A percentile compares a stretch with the other conserved stretches of the same genome.
Conservation (phyloP, 2,329 filamentous ascomycete species). For the Proliferodiscus dingleyae region DNA sequence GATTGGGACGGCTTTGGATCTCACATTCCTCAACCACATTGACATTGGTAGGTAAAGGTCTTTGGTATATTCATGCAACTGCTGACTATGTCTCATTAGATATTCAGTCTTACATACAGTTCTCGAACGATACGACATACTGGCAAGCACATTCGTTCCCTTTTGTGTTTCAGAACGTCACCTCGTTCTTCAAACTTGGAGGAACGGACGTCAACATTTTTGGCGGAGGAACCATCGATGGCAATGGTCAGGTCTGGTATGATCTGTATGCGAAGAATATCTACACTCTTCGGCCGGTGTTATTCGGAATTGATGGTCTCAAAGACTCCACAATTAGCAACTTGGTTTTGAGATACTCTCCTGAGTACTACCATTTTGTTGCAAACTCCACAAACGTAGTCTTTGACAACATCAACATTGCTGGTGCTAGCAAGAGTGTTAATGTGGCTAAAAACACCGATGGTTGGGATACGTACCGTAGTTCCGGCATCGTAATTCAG, state of each 20-base stretch:
- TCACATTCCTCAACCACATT: conserved; percentile 59
- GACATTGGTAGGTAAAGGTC: conserved; percentile 55
- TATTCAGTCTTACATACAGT: conserved; percentile 55
- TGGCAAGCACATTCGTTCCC: conserved; percentile 62
- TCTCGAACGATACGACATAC: conserved; percentile 63
- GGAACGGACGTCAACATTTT: conserved; percentile 64
- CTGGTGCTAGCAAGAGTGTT: conserved; percentile 46
- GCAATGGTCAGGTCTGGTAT: conserved; percentile 62
- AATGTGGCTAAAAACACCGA: conserved; percentile 62
- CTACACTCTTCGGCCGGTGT: conserved; percentile 53
- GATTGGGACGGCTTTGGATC: conserved; percentile 58
- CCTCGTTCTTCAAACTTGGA: conserved; percentile 63
- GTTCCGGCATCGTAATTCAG: conserved; percentile 58
- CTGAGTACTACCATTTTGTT: conserved; percentile 58
- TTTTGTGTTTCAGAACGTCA: conserved; percentile 61
- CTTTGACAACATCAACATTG: conserved; percentile 58
- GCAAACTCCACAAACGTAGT: conserved; percentile 61
- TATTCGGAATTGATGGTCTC: conserved; percentile 53
- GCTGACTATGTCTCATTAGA: conserved; percentile 33
- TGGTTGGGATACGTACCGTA: conserved; percentile 61
- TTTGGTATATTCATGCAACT: too few species aligned
- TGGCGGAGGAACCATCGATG: conserved; percentile 58
- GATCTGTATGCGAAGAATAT: conserved; percentile 48
- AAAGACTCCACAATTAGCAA: conserved; percentile 54
- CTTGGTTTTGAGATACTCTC: conserved; percentile 55